Percentiles rank a stretch among this genome's conserved stretches.
phyloP scores from a whole-genome alignment of 176 grass and related monocot species.

The Triticum monococcum region DNA sequence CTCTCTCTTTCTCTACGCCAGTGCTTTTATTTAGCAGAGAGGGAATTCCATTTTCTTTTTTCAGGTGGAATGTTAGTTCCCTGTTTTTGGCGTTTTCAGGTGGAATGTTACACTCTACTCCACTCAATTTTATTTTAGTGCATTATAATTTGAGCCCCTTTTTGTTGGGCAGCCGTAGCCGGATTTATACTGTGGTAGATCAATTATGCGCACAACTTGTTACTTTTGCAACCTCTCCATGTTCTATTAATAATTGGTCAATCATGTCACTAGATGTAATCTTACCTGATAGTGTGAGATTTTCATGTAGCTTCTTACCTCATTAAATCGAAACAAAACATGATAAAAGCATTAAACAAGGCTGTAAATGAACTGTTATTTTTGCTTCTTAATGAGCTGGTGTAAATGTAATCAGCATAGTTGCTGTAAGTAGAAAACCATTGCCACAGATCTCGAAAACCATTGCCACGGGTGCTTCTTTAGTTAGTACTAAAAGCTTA shows the following conservation, averaged over 20 bases:
- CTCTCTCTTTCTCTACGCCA: no score
- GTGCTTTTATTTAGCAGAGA: no score
- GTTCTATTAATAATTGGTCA: slow-evolving; percentile 25
- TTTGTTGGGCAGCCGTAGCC: neutral
- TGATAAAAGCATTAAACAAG: neutral
- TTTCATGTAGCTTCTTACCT: slow-evolving; percentile 31
- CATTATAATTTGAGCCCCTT: neutral
- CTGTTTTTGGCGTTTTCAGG: no score
- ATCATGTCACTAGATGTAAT: neutral
- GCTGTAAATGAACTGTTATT: neutral
- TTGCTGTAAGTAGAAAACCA: neutral
- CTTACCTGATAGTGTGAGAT: neutral
- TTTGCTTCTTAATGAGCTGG: neutral
- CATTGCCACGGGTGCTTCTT: neutral
- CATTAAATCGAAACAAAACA: slow-evolving; percentile 2
- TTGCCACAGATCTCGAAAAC: neutral
- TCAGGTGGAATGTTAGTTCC: neutral
- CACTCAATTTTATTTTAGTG: no score
- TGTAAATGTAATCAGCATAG: neutral
- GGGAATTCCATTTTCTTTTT: neutral
- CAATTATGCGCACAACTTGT: neutral
- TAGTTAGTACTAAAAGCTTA: neutral
- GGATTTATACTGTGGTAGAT: neutral
- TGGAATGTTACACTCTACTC: no score
- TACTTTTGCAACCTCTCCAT: neutral